Conservation (phyloP, 345 rosid species). For the Microcos paniculata region DNA sequence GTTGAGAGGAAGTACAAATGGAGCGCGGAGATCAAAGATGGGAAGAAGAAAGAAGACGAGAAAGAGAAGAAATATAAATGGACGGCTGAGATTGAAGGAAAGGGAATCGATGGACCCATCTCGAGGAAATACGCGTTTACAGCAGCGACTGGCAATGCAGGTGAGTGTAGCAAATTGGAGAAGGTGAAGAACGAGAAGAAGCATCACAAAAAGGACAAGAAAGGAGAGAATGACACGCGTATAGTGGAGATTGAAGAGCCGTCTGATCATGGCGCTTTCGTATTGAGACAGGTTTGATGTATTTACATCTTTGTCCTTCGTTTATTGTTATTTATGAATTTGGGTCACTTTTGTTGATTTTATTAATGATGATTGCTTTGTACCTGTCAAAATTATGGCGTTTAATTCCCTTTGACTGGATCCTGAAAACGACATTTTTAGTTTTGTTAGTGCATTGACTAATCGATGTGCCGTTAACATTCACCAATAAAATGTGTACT, state of each 20-base stretch:
- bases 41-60: slow-evolving; percentile 29
- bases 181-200: slow-evolving; percentile 40
- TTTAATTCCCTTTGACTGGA: background rate
- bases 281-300: slow-evolving; percentile 59
- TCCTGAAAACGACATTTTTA: slow-evolving; percentile 1
- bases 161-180: slow-evolving; percentile 34
- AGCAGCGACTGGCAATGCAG: slow-evolving; percentile 49
- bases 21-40: slow-evolving; percentile 59
- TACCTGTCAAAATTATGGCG: background rate
- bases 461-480: background rate
- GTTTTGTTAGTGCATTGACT: background rate
- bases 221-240: slow-evolving; percentile 45
- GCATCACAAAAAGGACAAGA: slow-evolving; percentile 44
- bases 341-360: background rate
- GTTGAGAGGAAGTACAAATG: slow-evolving; percentile 73
- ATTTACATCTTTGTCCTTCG: background rate
- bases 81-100: slow-evolving; percentile 75
- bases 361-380: background rate
- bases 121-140: slow-evolving; percentile 57
- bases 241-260: slow-evolving; percentile 66
- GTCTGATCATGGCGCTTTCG: slow-evolving; percentile 44
- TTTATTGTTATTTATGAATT: background rate
- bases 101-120: slow-evolving; percentile 50
- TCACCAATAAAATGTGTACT: no score
- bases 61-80: slow-evolving; percentile 58